Evolutionary conservation across 768 basidiomycete genomes (phyloP).

Genomic region (Suillus hirtellus): DNA sequence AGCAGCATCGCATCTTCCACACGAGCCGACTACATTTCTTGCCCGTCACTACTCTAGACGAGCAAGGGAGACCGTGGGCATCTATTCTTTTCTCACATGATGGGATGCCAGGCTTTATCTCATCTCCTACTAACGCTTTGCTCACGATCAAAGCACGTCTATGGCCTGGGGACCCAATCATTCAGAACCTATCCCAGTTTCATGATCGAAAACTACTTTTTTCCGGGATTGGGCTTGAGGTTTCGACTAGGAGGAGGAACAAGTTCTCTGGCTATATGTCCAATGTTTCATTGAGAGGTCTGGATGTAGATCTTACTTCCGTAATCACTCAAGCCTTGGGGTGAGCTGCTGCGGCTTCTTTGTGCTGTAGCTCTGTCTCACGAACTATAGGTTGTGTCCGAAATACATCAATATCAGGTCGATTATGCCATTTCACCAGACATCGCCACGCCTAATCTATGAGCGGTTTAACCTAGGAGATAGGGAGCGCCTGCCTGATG

Average conservation of each 20-base stretch:
- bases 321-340: conserved; percentile 58
- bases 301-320: conserved; percentile 39
- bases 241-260: conserved; percentile 56
- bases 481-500: conserved; percentile 47
- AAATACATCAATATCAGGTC: conserved; percentile 62
- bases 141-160: conserved; percentile 25
- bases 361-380: conserved; percentile 5
- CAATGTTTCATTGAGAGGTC: conserved; percentile 31
- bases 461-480: conserved; percentile 32
- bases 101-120: conserved; percentile 31
- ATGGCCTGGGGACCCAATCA: conserved; percentile 55
- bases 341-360: conserved; percentile 34
- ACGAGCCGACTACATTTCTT: conserved; percentile 31
- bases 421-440: conserved; percentile 40
- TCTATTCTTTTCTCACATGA: conserved; percentile 31
- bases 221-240: conserved; percentile 62
- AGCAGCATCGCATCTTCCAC: conserved; percentile 36
- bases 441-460: conserved; percentile 38
- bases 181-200: conserved; percentile 30
- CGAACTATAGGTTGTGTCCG: conserved; percentile 52
- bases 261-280: conserved; percentile 57
- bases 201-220: conserved; percentile 34
- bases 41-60: conserved; percentile 33
- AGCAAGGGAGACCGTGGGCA: conserved; percentile 33
- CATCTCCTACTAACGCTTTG: conserved; percentile 23